Percentiles rank a stretch among this genome's conserved stretches.
Conservation (phyloP, 78 protist species). For the Dictyostelium firmibasis region DNA sequence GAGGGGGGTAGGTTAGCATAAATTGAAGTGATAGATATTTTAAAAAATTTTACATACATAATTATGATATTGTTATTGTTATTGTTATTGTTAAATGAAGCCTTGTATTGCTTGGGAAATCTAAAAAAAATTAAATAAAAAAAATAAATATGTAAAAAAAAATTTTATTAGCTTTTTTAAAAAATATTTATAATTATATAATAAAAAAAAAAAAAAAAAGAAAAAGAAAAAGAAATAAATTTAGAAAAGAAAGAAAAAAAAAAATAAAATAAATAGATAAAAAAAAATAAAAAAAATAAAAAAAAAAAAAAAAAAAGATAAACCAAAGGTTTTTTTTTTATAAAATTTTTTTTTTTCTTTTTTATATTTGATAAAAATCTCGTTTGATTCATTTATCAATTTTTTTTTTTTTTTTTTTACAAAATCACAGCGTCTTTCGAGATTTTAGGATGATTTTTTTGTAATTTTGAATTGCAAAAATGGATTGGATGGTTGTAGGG, state of each 20-base stretch:
- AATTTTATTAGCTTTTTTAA: too few relatives aligned
- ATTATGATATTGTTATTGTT: neutral
- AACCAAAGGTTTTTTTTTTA: neutral
- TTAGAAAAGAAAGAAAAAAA: too few relatives aligned
- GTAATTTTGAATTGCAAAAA: neutral
- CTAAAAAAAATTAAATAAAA: neutral
- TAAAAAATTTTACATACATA: neutral
- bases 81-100: neutral
- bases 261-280: too few relatives aligned
- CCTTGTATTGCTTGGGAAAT: neutral
- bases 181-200: too few relatives aligned
- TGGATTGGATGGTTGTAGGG: neutral
- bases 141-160: too few relatives aligned
- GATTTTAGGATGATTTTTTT: too few relatives aligned
- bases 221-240: too few relatives aligned
- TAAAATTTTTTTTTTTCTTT: too few relatives aligned
- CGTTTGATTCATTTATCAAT: neutral
- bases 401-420: neutral
- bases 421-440: neutral
- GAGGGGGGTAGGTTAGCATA: neutral
- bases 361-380: neutral
- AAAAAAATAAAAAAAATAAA: too few relatives aligned
- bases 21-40: neutral
- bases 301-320: neutral
- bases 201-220: too few relatives aligned